These are phyloP conservation scores for Prinsepia uniflora DNA, from an alignment of 306 rosid species.

Conservation along the genomic window DNA sequence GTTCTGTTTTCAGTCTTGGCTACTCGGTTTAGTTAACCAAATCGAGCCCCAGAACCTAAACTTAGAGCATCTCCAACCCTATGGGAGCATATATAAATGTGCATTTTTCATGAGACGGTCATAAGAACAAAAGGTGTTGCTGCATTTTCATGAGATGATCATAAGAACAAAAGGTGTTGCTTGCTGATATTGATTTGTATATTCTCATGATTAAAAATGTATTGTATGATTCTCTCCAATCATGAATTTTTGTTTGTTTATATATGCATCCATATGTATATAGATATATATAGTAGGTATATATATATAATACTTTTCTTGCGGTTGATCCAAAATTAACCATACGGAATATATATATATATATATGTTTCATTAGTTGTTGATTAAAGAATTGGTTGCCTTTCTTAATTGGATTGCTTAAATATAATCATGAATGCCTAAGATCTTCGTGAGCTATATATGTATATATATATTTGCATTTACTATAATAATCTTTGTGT, in stretches of 20 bases:
- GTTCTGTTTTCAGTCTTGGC: too few relatives aligned
- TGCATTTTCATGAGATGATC: conserved; percentile 15
- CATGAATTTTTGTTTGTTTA: background rate
- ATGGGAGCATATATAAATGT: too few relatives aligned
- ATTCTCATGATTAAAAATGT: background rate
- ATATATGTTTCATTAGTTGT: background rate
- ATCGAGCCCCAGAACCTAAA: too few relatives aligned
- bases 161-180: background rate
- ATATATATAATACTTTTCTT: conserved; percentile 13
- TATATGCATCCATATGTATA: background rate
- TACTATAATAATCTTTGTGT: background rate
- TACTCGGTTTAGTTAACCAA: too few relatives aligned
- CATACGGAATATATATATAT: background rate
- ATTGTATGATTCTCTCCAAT: conserved; percentile 6
- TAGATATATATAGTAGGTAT: too few relatives aligned
- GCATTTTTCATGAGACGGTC: too few relatives aligned
- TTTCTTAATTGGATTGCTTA: conserved; percentile 13
- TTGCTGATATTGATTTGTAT: background rate
- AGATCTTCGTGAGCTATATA: background rate
- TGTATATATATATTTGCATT: background rate
- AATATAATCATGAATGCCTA: conserved; percentile 10
- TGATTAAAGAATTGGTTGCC: background rate
- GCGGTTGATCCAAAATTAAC: conserved; percentile 23
- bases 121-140: too few relatives aligned
- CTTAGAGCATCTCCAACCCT: too few relatives aligned